Percentiles rank a stretch among this genome's conserved stretches.
phyloP scores from a whole-genome alignment of 371 early-diverging fungal genomes.

The Chytridium lagenaria region DNA sequence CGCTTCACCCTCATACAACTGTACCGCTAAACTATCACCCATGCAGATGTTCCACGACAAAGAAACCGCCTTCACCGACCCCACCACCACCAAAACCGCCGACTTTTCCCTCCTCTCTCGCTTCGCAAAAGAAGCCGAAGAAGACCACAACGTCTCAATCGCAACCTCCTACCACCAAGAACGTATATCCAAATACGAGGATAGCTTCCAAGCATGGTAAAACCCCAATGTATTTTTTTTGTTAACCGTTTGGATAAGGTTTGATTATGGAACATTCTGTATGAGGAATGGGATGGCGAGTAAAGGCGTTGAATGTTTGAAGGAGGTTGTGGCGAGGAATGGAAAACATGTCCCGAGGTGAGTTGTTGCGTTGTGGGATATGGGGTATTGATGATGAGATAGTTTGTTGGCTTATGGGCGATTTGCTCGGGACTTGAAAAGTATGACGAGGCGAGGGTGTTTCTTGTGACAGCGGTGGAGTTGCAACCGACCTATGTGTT shows the following conservation, averaged over 20 bases:
- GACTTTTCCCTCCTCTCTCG: conserved; percentile 47
- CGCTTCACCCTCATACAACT: no score
- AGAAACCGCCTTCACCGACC: conserved; percentile 39
- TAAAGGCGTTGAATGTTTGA: conserved; percentile 59
- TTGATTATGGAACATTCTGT: conserved; percentile 59
- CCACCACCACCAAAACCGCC: conserved; percentile 39
- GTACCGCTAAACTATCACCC: no score
- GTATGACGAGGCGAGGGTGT: conserved; percentile 56
- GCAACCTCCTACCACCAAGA: conserved; percentile 57
- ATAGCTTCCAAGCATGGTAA: conserved; percentile 57
- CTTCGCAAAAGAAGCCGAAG: conserved; percentile 56
- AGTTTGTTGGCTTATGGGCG: conserved; percentile 55
- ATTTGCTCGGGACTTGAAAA: conserved; percentile 47
- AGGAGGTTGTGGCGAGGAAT: conserved; percentile 54
- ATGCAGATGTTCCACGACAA: conserved; percentile 46
- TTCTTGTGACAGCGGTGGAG: conserved; percentile 50
- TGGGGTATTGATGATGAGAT: background rate
- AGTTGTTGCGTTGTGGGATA: no score
- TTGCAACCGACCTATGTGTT: conserved; percentile 52
- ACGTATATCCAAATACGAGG: conserved; percentile 57
- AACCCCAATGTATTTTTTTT: background rate
- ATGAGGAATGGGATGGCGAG: conserved; percentile 46
- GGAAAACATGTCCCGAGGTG: conserved; percentile 56
- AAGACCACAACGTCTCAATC: conserved; percentile 35
- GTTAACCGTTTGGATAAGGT: conserved; percentile 36